A percentile compares a stretch with the other conserved stretches of the same genome.
Evolutionary conservation across 345 rosid genomes (phyloP).

Genomic region (Populus deltoides): DNA sequence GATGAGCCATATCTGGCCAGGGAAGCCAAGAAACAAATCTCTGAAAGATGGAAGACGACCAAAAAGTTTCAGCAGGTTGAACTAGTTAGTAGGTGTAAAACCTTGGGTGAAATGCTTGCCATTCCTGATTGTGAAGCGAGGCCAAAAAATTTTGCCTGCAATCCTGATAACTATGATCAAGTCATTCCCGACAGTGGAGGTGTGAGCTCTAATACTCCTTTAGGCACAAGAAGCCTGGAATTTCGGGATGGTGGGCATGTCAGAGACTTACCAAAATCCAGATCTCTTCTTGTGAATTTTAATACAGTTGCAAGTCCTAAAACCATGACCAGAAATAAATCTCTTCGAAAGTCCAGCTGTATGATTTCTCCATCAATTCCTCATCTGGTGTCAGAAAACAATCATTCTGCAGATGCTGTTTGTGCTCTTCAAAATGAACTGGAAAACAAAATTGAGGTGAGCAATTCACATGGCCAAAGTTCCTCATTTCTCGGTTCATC

Average conservation of each 20-base stretch:
- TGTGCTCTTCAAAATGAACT: background rate
- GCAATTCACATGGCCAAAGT: conserved; percentile 1
- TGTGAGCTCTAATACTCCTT: conserved; percentile 5
- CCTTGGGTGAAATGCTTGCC: conserved; percentile 28
- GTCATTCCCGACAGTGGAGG: background rate
- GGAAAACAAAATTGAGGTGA: conserved; percentile 15
- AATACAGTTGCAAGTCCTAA: conserved; percentile 2
- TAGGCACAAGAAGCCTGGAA: conserved; percentile 18
- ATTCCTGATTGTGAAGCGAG: conserved; percentile 12
- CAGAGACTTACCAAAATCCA: conserved; percentile 12
- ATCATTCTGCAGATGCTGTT: background rate
- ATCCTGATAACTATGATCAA: conserved; percentile 8
- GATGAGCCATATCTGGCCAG: conserved; percentile 14
- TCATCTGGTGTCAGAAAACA: conserved; percentile 2
- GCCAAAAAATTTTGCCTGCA: conserved; percentile 1
- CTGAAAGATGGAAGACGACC: conserved; percentile 31
- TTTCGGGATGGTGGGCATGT: conserved; percentile 3
- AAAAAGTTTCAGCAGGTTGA: conserved; percentile 33
- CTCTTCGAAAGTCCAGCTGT: conserved; percentile 8
- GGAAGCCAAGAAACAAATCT: conserved; percentile 31
- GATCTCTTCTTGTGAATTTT: conserved; percentile 15
- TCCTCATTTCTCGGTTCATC: conserved; percentile 9
- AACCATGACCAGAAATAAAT: conserved; percentile 7
- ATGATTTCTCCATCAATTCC: conserved; percentile 7
- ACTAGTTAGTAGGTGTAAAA: conserved; percentile 17